Evolutionary conservation across 495 filamentous ascomycete species (phyloP).

Genomic region (Trichoderma reesei): DNA sequence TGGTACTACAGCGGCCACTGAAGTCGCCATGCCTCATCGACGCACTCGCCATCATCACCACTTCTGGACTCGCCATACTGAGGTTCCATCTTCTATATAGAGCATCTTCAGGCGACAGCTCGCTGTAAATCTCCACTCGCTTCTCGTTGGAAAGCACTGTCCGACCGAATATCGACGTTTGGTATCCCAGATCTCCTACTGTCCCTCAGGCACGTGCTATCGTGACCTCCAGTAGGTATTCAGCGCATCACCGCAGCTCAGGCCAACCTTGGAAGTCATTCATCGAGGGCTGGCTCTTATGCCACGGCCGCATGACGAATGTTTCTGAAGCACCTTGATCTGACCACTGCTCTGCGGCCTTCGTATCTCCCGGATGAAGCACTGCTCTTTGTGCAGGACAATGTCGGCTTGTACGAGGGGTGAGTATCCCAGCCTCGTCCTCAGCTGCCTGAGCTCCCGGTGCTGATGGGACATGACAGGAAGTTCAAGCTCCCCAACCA

Average conservation of each 20-base stretch:
- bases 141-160: no score
- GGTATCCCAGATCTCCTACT: not conserved
- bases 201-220: not conserved
- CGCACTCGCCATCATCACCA: no score
- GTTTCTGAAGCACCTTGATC: constrained; percentile 88
- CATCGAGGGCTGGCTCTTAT: not conserved
- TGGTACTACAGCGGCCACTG: no score
- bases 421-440: constrained; percentile 33
- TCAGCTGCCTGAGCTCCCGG: not conserved
- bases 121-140: no score
- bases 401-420: constrained; percentile 96
- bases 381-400: constrained; percentile 91
- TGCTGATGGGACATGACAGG: constrained; percentile 32
- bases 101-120: no score
- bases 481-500: constrained; percentile 93
- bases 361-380: constrained; percentile 80
- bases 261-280: not conserved
- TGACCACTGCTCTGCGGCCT: constrained; percentile 91
- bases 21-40: no score
- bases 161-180: no score
- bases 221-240: not conserved
- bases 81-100: no score
- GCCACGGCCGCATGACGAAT: constrained; percentile 52
- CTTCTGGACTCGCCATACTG: no score
- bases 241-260: not conserved